Evolutionary conservation across 208 protist species (phyloP), one percentile per base, ranked within the genome.

Genomic region (Trypanosoma cruzi): DNA sequence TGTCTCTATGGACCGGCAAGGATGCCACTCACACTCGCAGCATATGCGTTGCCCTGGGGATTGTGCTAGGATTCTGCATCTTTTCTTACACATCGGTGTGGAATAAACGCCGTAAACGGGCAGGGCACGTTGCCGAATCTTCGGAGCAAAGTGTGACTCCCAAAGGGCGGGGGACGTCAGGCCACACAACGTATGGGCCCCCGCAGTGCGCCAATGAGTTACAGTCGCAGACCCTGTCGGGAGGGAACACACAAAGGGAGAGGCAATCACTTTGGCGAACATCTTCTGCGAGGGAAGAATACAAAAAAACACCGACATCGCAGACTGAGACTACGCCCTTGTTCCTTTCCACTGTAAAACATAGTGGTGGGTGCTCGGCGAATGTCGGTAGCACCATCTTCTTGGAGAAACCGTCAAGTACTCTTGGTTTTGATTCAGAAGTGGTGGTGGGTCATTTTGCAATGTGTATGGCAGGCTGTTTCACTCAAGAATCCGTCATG

Each of bases 391-490:
- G 29, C 46, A 18, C 29, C 22, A 22, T 20, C 16, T 56, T 29
- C 7, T n/a, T 24, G 31, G 13, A 28, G 10, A 20, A 40, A 44
- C 0, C 37, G 29, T 57, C 31, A 26, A 52, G 34, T 24, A 2
- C 16, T 5, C 22, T 20, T 31, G n/a, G 52, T 36, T 20, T 22
- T 24, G 64, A 58, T 11, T 31, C 58, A 58, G 2, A 55, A 44
- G 76, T 80, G 46, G 69, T 46, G 32, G 49, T 91, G 2, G 80
- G 67, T 29, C 67, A 68, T 29, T 75, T 91, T 53, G 68, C 49
- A 44, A 62, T 80, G 11, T 53, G 32, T 34, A 28, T 88, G 13
- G 22, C 67, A 1, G 58, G 49, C 14, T 67, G 50, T 49, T 91
- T 81, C 65, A 64, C 40, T 0, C 31, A 70, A 58, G 80, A 86